A percentile compares a stretch with the other conserved stretches of the same genome.
Conservation (phyloP, 352 stramenopile genomes). For the Phytophthora sp. region DNA sequence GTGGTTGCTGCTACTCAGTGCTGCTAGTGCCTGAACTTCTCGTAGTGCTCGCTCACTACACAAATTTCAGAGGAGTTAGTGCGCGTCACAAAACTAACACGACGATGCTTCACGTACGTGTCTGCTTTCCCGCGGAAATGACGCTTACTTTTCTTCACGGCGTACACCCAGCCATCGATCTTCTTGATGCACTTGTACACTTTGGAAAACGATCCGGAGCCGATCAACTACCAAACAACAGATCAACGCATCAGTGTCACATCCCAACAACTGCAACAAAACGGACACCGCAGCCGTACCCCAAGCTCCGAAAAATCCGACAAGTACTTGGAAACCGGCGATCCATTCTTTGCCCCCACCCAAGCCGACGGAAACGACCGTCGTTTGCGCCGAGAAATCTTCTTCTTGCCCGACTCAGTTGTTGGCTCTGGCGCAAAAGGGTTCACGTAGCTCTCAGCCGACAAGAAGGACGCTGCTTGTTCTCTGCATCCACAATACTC, state of each 20-base stretch:
- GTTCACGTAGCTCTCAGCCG: constrained; percentile 67
- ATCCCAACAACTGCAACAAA: not conserved
- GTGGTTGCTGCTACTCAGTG: constrained; percentile 76
- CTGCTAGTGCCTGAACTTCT: constrained; percentile 85
- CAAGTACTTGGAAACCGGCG: constrained; percentile 78
- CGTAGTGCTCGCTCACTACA: constrained; percentile 73
- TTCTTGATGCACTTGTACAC: constrained; percentile 89
- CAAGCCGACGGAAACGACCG: constrained; percentile 68
- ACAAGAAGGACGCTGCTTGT: constrained; percentile 26
- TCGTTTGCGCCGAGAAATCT: constrained; percentile 64
- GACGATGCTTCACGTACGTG: too few species aligned
- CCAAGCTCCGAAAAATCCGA: constrained; percentile 82
- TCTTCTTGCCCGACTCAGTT: constrained; percentile 61
- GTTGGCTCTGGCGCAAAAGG: constrained; percentile 66
- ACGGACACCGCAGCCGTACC: constrained; percentile 33
- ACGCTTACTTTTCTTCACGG: constrained; percentile 89
- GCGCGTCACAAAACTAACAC: too few species aligned
- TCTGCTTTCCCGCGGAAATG: constrained; percentile 83
- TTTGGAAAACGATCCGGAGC: constrained; percentile 88
- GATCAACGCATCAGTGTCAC: not conserved
- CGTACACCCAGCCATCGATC: constrained; percentile 88
- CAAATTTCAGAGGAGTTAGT: not conserved
- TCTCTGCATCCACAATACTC: constrained; percentile 27
- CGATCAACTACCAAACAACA: constrained; percentile 52
- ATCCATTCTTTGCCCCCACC: constrained; percentile 27